Evolutionary conservation across 805 yeast species (phyloP), one percentile per base, ranked within the genome.

Genomic region (Wickerhamomyces strasburgensis): DNA sequence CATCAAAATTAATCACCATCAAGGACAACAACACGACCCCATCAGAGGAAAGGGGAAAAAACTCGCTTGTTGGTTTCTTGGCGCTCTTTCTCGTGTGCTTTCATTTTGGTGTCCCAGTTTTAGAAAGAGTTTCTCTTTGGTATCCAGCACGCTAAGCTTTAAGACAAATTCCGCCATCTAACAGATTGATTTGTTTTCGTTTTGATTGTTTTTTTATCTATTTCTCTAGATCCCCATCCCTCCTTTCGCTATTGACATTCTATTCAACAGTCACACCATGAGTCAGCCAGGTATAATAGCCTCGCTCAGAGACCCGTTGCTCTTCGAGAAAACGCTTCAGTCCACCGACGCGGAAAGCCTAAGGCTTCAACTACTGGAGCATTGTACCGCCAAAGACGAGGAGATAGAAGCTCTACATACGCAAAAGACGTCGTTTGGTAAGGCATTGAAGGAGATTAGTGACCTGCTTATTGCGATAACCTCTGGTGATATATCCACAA

Each of bases 381-480:
- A 26, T 15, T 10, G 14, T 8, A 19, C 13, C 6, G 18, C 14
- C 14, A n/a, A 19, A 6, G 29, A 16, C 11, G 7, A 8, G 15
- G 29, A 19, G 8, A 5, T 19, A 7, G 28, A 18, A 13, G 9
- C 15, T 5, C 26, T 33, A 11, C 30, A 24, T 3, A 10, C n/a
- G 14, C 21, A 31, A 14, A 9, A 21, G 7, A 14, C 6, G 13
- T 9, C 14, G 13, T 23, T 34, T 15, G 7, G 18, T 4, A 17
- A 29, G 9, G 29, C 29, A n/a, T 34, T 33, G 5, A 3, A 31
- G 31, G 94, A 84, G 60, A 84, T 85, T 41, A 90, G 94, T 21
- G 89, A 82, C 46, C 93, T 86, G 24, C 81, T 94, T 5, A 68
- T 86, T 4, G 89, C 90, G 0, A 90, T 85, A 5, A 93, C 94